phyloP scores from a whole-genome alignment of 768 basidiomycete genomes.

The Boletus vermiculosoides region DNA sequence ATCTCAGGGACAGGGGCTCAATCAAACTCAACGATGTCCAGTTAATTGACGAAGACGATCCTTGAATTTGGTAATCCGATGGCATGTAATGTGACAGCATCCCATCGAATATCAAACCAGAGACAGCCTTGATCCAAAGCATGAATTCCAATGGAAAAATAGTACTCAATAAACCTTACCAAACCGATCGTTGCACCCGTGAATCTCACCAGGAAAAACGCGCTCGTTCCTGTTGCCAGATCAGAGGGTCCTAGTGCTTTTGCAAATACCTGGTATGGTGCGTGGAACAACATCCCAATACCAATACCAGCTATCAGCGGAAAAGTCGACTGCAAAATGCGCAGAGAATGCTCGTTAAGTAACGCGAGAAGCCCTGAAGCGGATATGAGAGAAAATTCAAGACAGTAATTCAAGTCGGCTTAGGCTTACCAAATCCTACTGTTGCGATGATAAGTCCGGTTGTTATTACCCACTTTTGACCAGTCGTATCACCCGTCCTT shows the following conservation, averaged over 20 bases:
- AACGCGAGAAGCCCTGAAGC: slow-evolving; percentile 62
- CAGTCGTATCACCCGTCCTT: slow-evolving; percentile 53
- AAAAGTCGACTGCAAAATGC: slow-evolving; percentile 48
- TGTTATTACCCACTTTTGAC: slow-evolving; percentile 65
- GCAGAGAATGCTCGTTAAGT: slow-evolving; percentile 52
- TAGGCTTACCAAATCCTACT: slow-evolving; percentile 65
- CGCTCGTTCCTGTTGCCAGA: slow-evolving; percentile 76
- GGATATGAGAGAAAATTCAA: slow-evolving; percentile 11
- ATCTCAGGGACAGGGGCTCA: slow-evolving; percentile 44
- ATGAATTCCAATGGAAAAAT: slow-evolving; percentile 11
- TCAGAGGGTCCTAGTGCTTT: slow-evolving; percentile 62
- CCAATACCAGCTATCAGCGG: slow-evolving; percentile 75
- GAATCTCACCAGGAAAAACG: slow-evolving; percentile 85
- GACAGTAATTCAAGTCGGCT: background rate
- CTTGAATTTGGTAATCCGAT: slow-evolving; percentile 40
- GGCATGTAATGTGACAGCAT: slow-evolving; percentile 51
- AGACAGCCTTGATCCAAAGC: slow-evolving; percentile 54
- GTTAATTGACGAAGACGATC: slow-evolving; percentile 49
- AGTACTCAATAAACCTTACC: slow-evolving; percentile 42
- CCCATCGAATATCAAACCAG: slow-evolving; percentile 71
- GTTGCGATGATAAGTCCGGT: slow-evolving; percentile 63
- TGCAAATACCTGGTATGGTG: slow-evolving; percentile 80
- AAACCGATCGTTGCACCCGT: slow-evolving; percentile 82
- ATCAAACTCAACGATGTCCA: slow-evolving; percentile 51
- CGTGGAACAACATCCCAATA: slow-evolving; percentile 81